Evolutionary conservation across 2,329 filamentous ascomycete species (phyloP), one percentile per base, ranked within the genome.

Genomic region (Fusarium coffeatum): DNA sequence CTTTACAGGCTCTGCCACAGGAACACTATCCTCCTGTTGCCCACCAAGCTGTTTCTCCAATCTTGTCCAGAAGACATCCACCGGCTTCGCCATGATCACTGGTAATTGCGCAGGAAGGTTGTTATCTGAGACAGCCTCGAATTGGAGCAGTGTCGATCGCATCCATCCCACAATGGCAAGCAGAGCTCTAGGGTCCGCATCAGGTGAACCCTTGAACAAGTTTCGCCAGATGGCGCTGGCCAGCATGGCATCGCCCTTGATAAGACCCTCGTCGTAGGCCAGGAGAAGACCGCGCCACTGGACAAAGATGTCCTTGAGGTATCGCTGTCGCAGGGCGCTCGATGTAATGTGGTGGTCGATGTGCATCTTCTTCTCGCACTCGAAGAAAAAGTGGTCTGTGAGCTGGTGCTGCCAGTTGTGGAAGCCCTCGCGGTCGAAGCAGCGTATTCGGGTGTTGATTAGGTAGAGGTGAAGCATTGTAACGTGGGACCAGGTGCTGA

Each of bases 381-480:
- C 90, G 83, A 93, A 93, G 85, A 95, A 98, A 85, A 97, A 98
- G 80, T 98, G 94, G 82, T 99, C 94, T 48, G 96, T 89, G 68
- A 99, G 86, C 82, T 97, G 93, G 76, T 94, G 92, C 80, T 97
- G 93, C 90, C 94, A 97, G 60, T 89, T 87, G 65, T 88, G 86
- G 72, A 92, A 90, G 72, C 88, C 85, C 23, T 90, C 87, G 56
- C 85, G 83, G 23, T 93, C 90, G 73, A 98, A 88, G 79, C 90
- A 90, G 70, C 96, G 92, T 74, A 98, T 84, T 59, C 94, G 92
- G 48, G 93, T 92, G 58, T 93, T 92, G 64, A 98, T 82, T 62
- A 98, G 87, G 84, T 97, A 98, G 87, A 99, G 92, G 84, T 99
- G 95, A 62, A 99, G 87, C 86, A 97, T 97, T 37, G 94, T 96